Conservation (phyloP, 2,329 filamentous ascomycete species). For the Furcasterigmium sp. region DNA sequence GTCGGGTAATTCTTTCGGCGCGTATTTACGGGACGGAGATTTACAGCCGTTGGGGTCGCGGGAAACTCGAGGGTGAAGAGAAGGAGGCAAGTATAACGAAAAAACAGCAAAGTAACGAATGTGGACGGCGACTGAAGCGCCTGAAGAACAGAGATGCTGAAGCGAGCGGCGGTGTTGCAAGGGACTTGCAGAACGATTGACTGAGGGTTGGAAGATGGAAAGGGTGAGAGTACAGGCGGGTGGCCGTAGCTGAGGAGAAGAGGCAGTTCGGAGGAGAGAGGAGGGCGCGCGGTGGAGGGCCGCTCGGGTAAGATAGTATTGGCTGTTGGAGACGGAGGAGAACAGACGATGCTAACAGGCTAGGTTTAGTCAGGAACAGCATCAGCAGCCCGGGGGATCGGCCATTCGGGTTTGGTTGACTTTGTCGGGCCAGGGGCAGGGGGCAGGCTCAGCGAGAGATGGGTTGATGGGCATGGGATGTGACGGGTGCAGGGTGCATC, state of each 20-base stretch:
- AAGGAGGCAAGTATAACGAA: conserved; percentile 1
- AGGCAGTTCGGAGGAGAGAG: background rate
- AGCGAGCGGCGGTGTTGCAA: background rate
- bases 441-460: background rate
- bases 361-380: conserved; percentile 2
- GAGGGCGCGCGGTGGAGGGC: background rate
- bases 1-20: background rate
- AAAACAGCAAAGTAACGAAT: conserved; percentile 6
- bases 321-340: conserved; percentile 3
- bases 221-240: background rate
- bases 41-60: background rate
- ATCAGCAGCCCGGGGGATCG: background rate
- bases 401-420: background rate
- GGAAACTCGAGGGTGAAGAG: background rate
- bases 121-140: conserved; percentile 5
- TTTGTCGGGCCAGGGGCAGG: background rate
- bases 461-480: background rate
- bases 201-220: conserved; percentile 5
- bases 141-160: background rate
- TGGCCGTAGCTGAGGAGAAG: background rate
- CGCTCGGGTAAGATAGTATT: conserved; percentile 1
- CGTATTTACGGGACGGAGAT: background rate
- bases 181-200: background rate
- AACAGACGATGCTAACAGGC: conserved; percentile 4
- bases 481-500: conserved; percentile 6